Evolutionary conservation across 352 stramenopile genomes (phyloP), one percentile per base, ranked within the genome.

Genomic region (Plasmopara viticola): DNA sequence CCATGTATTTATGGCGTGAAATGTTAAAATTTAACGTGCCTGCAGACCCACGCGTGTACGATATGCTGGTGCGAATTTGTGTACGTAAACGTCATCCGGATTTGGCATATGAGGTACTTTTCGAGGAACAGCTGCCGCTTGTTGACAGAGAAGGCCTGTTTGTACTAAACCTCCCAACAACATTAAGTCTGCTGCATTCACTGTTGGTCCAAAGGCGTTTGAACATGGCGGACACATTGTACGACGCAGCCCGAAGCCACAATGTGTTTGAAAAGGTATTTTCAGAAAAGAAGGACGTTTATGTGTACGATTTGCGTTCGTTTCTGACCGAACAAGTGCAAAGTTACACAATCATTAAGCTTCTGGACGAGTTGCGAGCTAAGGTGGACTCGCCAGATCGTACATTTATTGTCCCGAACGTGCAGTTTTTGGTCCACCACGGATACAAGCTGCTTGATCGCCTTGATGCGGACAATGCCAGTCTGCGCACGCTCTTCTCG

Each of bases 1-100:
- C 76, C 29, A 90, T 94, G 68, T 91, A 90, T 64, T 65, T 94
- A 29, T 94, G 84, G 84, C 74, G 77, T 29, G 84, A 94, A 53
- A 90, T 94, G 74, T 66, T 80, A 40, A 87, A 87, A 54, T 75
- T 74, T 38, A 74, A 68, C 31, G 67, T 91, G 20, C 53, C 69
- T n/a, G 64, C 78, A 1, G 84, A 94, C 51, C 64, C 71, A 41
- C 79, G 72, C 17, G 76, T 90, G 28, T 88, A 83, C 45, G 84
- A 94, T 49, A 72, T 94, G 34, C 55, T 94, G 33, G 78, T 91
- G 34, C 78, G 84, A 53, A 90, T 74, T 20, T 91, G 84, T 47
- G 76, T 94, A 12, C 78, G 81, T 52, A 94, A 94, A 57, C 84
- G 84, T 15, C 81, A 94, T 52, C 84, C 84, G 0, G 81, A 91